Conservation (phyloP, 106 monocot species). For the Phalaenopsis aphrodite region DNA sequence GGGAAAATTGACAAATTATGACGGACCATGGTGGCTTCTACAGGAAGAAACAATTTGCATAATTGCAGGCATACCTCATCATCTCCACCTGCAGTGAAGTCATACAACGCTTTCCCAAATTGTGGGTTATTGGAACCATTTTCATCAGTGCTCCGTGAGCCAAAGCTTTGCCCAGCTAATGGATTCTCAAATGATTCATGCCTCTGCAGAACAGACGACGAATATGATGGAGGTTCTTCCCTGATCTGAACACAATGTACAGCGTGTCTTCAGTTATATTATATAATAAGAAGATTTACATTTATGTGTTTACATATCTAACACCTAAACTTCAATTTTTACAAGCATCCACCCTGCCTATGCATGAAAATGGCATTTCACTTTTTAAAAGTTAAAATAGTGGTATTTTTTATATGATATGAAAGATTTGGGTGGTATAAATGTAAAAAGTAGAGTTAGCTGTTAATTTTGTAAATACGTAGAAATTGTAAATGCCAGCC, state of each 20-base stretch:
- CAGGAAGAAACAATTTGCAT: background rate
- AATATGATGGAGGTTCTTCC: slow-evolving; percentile 84
- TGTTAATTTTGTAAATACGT: too few relatives aligned
- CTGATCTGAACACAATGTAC: slow-evolving; percentile 43
- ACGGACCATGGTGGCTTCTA: background rate
- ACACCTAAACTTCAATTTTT: too few relatives aligned
- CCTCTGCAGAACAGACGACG: slow-evolving; percentile 52
- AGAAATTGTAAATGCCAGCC: too few relatives aligned
- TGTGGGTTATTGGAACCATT: slow-evolving; percentile 47
- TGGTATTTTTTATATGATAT: too few relatives aligned
- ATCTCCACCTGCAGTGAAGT: slow-evolving; percentile 97
- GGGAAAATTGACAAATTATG: background rate
- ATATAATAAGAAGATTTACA: background rate
- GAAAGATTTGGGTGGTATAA: too few relatives aligned
- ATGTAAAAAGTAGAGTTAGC: too few relatives aligned
- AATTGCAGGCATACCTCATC: slow-evolving; percentile 67
- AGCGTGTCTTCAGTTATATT: background rate
- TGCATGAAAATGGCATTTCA: too few relatives aligned
- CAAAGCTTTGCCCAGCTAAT: slow-evolving; percentile 59
- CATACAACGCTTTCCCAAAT: slow-evolving; percentile 87
- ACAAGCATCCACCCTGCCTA: too few relatives aligned
- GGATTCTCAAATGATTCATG: slow-evolving; percentile 92
- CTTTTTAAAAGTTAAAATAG: too few relatives aligned
- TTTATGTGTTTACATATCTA: too few relatives aligned
- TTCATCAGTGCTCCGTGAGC: slow-evolving; percentile 44